These are phyloP conservation scores for Crucibulum parvulum DNA, from an alignment of 1,284 basidiomycete genomes.

Conservation along the genomic window DNA sequence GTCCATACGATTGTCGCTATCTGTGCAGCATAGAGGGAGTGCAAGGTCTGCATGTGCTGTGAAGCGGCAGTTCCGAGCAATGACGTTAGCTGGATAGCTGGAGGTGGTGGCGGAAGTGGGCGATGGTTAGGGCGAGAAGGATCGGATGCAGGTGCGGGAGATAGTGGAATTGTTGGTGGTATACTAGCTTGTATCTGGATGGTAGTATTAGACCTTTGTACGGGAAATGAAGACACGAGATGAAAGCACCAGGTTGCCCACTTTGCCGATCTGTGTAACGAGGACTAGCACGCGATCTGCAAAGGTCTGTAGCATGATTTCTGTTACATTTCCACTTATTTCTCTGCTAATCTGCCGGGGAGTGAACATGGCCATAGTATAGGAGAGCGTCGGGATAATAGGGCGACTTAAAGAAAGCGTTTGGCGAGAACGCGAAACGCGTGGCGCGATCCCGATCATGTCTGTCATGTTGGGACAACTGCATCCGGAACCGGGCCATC, in stretches of 20 bases:
- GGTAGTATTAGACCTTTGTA: conserved; percentile 1
- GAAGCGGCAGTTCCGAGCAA: conserved; percentile 79
- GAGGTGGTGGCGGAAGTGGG: conserved; percentile 70
- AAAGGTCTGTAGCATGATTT: conserved; percentile 80
- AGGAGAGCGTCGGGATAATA: background rate
- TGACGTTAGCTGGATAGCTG: conserved; percentile 77
- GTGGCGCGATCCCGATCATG: background rate
- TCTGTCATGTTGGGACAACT: too few relatives aligned
- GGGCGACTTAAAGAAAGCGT: background rate
- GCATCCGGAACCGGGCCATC: too few relatives aligned
- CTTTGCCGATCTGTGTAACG: conserved; percentile 88
- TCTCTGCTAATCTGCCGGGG: conserved; percentile 48
- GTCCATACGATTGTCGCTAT: conserved; percentile 87
- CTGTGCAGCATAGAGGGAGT: conserved; percentile 86
- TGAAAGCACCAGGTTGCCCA: conserved; percentile 78
- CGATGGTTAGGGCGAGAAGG: conserved; percentile 39
- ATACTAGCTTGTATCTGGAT: conserved; percentile 83
- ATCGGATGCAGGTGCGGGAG: conserved; percentile 45
- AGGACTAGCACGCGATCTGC: conserved; percentile 83
- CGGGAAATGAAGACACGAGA: conserved; percentile 6
- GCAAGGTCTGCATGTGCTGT: conserved; percentile 69
- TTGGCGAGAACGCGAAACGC: background rate
- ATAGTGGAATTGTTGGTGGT: conserved; percentile 69
- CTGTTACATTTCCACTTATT: conserved; percentile 68
- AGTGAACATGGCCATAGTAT: conserved; percentile 20